Conservation (phyloP, 2,329 filamentous ascomycete species). For the Alternaria burnsii region DNA sequence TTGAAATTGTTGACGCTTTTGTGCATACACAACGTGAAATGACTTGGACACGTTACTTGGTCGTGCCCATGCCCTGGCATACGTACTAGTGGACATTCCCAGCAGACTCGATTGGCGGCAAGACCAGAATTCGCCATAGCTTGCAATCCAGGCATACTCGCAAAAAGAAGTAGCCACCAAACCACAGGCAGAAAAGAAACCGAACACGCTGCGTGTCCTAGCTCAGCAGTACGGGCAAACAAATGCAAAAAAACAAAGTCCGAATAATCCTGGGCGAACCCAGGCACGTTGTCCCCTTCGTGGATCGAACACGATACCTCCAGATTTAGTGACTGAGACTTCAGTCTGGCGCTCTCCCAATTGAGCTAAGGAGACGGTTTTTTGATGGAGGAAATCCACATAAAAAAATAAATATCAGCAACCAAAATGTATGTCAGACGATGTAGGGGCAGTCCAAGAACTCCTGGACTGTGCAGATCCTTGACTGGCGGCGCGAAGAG, state of each 20-base stretch:
- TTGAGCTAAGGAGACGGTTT: conserved; percentile 40
- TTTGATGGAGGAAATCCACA: too few species aligned
- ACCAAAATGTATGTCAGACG: too few species aligned
- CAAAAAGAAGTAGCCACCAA: not conserved
- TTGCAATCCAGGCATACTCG: not conserved
- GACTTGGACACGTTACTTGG: not conserved
- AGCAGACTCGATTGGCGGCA: not conserved
- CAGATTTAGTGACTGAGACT: conserved; percentile 43
- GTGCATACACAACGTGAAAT: not conserved
- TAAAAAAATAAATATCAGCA: too few species aligned
- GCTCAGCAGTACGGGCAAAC: too few species aligned
- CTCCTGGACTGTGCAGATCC: not conserved
- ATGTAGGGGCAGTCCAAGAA: too few species aligned
- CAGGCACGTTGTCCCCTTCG: conserved; percentile 38
- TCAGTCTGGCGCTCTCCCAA: conserved; percentile 46
- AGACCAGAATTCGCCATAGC: not conserved
- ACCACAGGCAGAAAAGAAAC: not conserved
- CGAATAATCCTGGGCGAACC: conserved; percentile 20
- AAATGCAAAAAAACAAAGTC: conserved; percentile 19
- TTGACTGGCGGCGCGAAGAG: not conserved
- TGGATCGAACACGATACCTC: conserved; percentile 45
- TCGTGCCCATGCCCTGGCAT: not conserved
- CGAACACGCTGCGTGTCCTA: not conserved
- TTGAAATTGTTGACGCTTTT: not conserved
- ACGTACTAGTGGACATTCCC: not conserved